Evolutionary conservation across 176 grass and related monocot species (phyloP).

Genomic region (Panicum miliaceum): DNA sequence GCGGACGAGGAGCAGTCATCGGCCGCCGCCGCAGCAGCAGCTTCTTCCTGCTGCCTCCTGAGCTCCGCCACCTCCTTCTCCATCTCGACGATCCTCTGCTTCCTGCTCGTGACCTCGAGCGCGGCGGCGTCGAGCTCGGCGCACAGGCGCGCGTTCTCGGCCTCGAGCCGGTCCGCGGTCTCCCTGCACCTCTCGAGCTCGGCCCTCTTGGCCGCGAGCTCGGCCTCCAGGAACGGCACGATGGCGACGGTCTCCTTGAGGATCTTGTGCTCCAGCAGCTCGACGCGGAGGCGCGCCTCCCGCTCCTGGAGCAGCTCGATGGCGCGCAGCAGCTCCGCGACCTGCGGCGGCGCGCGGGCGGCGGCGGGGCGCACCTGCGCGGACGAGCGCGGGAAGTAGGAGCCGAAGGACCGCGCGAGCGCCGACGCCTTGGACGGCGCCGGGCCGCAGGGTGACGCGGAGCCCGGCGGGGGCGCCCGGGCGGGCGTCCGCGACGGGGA

Average conservation of each 20-base stretch:
- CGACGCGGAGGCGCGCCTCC: conserved; percentile 85
- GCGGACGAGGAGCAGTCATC: conserved; percentile 89
- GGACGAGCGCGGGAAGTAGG: conserved; percentile 82
- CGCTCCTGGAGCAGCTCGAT: conserved; percentile 93
- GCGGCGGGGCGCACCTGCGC: conserved; percentile 74
- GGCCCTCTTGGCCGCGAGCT: conserved; percentile 61
- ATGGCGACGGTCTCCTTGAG: conserved; percentile 85
- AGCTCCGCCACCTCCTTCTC: conserved; percentile 72
- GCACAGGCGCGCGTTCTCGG: conserved; percentile 72
- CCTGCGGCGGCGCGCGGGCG: conserved; percentile 62
- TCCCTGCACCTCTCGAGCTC: conserved; percentile 65
- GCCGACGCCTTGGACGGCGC: conserved; percentile 49
- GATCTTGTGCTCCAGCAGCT: conserved; percentile 96
- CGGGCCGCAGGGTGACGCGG: conserved; percentile 33
- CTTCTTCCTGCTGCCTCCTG: conserved; percentile 39
- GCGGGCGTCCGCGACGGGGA: conserved; percentile 40
- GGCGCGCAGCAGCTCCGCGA: conserved; percentile 74
- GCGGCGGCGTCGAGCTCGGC: conserved; percentile 64
- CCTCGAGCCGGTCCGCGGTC: conserved; percentile 52
- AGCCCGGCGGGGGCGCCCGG: conserved; percentile 26
- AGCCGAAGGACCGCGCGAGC: conserved; percentile 75
- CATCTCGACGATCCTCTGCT: conserved; percentile 66
- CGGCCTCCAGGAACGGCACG: conserved; percentile 87
- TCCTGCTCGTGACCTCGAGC: conserved; percentile 55
- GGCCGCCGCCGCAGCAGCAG: conserved; percentile 6